Evolutionary conservation across 257 asterid species (phyloP), one percentile per base, ranked within the genome.

Genomic region (Lithospermum erythrorhizon): DNA sequence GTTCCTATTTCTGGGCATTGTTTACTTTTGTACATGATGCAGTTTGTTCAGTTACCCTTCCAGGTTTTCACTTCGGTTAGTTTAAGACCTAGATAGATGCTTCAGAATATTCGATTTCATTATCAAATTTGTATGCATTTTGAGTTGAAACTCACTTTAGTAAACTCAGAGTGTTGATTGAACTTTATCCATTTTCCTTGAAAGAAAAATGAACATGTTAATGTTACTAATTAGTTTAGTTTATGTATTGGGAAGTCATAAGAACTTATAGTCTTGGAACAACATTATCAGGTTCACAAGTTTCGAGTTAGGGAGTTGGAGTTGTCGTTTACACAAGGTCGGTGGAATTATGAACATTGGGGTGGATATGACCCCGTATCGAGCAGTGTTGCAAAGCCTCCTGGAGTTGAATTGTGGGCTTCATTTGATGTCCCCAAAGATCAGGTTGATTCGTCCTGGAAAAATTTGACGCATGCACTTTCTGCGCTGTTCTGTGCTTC

Each of bases 331-430:
- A 86, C 99, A 17, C 99, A 89, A 78, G 99, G 99, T 41, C 91
- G 96, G 29, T 93, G 97, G 97, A 93, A 87, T 70, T 93, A 93
- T 67, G 93, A 85, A 68, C 80, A 76, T 5, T 93, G 99, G 99
- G 99, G 99, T 47, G 97, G 99, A 70, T 75, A 78, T 64, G 96
- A 89, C 59, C 88, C 97, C 14, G 76, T 89, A 63, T 80, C 97
- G 57, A 93, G 83, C 77, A 62, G 76, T 73, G 83, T 84, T 65
- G 91, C 95, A 6, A 93, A 93, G 76, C 99, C 97, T 58, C 97
- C 99, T n/a, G 99, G 97, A 61, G 97, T 89, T 56, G 99, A 93
- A 70, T 73, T 93, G 55, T 93, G 95, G 99, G 99, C 97, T 76
- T 86, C 77, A 65, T 93, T 93, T 77, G 94, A 89, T 68, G 96